A percentile compares a stretch with the other conserved stretches of the same genome.
phyloP scores from a whole-genome alignment of 2,329 filamentous ascomycete genomes.

The Tolypocladium ophioglossoides region DNA sequence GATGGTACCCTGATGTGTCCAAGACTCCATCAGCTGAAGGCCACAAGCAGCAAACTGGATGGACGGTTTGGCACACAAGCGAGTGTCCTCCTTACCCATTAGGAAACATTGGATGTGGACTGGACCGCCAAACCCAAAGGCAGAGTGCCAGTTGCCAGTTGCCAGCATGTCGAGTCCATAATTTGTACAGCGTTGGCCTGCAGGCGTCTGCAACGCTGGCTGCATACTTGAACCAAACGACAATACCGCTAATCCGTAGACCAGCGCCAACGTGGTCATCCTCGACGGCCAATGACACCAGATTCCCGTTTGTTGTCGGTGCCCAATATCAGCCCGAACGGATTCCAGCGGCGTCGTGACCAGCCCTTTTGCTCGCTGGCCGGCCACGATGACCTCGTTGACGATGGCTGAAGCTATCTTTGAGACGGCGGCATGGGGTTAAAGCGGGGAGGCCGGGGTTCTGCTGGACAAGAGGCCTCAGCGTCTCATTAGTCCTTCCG shows the following conservation, averaged over 20 bases:
- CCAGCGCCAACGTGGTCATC: neutral
- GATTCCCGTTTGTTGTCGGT: neutral
- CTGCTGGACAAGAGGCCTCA: neutral
- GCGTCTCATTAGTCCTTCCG: neutral
- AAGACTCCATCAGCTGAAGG: neutral
- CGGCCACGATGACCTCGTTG: neutral
- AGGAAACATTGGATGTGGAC: neutral
- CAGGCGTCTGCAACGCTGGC: neutral
- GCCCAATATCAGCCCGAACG: slow-evolving; percentile 2
- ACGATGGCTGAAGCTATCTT: neutral
- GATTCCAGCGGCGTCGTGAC: neutral
- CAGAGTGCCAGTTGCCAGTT: neutral
- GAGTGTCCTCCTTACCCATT: neutral
- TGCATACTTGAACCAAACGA: neutral
- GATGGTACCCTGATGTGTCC: neutral
- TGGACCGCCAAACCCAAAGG: neutral
- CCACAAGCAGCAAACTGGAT: neutral
- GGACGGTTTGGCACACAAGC: neutral
- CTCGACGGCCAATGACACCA: neutral
- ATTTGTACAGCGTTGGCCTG: neutral
- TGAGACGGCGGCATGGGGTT: neutral
- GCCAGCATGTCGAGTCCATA: neutral
- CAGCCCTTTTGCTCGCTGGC: neutral
- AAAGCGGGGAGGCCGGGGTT: neutral
- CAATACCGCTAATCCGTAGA: neutral